These are phyloP conservation scores for Prunus fruticosa DNA, from an alignment of 306 rosid genomes.

Conservation along the genomic window DNA sequence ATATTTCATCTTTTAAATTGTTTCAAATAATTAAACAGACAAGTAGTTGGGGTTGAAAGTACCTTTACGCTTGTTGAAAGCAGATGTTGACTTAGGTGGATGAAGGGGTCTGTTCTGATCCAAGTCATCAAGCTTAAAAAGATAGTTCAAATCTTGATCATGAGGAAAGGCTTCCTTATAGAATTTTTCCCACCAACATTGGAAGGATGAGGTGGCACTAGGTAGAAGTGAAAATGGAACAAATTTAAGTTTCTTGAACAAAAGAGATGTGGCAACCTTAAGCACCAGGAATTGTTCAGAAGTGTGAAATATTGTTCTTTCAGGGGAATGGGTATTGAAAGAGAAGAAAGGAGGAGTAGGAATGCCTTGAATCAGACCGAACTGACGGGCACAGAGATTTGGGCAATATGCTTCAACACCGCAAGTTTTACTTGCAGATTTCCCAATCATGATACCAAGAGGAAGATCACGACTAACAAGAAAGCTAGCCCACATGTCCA, in stretches of 20 bases:
- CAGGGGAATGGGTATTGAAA: background rate
- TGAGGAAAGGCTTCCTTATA: background rate
- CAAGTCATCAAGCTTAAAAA: background rate
- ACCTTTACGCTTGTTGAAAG: conserved; percentile 2
- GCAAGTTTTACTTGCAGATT: background rate
- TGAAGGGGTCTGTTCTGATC: background rate
- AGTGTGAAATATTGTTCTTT: background rate
- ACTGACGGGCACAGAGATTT: conserved; percentile 10
- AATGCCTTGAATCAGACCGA: conserved; percentile 2
- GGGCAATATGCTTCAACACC: conserved; percentile 13
- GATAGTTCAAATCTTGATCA: background rate
- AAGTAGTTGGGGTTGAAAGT: background rate
- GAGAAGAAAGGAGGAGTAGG: conserved; percentile 7
- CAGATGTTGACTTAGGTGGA: background rate
- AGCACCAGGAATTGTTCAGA: background rate
- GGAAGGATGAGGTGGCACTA: conserved; percentile 8
- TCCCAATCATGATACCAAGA: background rate
- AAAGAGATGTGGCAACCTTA: background rate
- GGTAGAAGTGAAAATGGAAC: background rate
- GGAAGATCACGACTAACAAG: conserved; percentile 15
- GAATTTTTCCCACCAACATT: conserved; percentile 6
- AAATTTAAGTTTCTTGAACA: background rate
- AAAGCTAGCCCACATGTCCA: conserved; percentile 5
- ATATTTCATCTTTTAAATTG: background rate
- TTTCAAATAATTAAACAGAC: background rate